Evolutionary conservation across 2,329 filamentous ascomycete genomes (phyloP), one percentile per base, ranked within the genome.

Genomic region (Cercospora citrullina): DNA sequence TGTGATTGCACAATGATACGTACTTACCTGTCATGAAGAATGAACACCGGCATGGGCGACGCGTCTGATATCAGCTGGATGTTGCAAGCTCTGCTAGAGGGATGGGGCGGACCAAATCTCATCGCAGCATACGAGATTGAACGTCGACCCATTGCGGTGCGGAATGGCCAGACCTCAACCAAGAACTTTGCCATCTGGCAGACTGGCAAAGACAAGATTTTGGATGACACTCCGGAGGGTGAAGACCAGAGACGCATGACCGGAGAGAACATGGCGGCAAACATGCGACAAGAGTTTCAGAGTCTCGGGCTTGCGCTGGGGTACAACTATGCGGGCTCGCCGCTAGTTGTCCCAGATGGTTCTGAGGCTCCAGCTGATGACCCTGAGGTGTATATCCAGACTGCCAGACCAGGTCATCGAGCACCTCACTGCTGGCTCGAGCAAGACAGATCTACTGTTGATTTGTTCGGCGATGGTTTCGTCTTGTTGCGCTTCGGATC

Each of bases 11-110:
- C 9, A 26, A n/a, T 39, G 28, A 14, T 3, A 18, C 31, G n/a
- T 39, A 18, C 57, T 60, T 2, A 31, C 28, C 28, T 21, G 26
- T 12, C 8, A 23, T n/a, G 1, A 8, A 60, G 57, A 33, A 76
- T 80, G 75, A 81, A 81, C 64, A 78, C 69, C 2, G 79, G 76
- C 0, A 65, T 81, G 3, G 75, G 74, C 39, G 77, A 79, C 62
- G 74, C 76, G 14, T 77, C 72, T 69, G 79, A 79, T 60, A 72
- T 79, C 4, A 72, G 72, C n/a, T 79, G 75, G 77, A 79, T 78
- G 64, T 62, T 78, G 2, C 71, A 72, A 2, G 71, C 72, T 45
- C 70, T 75, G 1, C 60, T 74, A 3, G 61, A 71, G 53, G 72
- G 72, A 8, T 30, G 60, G 12, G 76, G 76, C 5, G 62, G 64